Base-by-base conservation (phyloP, 345 rosid species). In the Boechera stricta region DNA sequence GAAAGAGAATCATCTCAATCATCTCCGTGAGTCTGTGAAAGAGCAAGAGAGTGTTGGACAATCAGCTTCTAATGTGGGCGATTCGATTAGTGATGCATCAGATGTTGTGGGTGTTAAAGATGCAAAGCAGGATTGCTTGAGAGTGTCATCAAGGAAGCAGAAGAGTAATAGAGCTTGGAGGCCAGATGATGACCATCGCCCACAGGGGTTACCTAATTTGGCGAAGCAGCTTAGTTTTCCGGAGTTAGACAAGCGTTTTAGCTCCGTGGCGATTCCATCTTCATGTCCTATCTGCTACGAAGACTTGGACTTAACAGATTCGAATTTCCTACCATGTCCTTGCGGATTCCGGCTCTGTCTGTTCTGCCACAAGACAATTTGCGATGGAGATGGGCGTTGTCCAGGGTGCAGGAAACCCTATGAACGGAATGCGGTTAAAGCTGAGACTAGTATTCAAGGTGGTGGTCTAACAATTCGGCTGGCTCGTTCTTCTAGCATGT, bases 301-400 rank as follows among this genome's bases (percentile, higher is more conserved):
- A 81, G 95, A 94, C 76, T 85, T 94, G 82, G 98, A 94, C 81
- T 69, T 71, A 18, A 94, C 98, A 0, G 98, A 94, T 74, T 75
- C 95, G 0, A 89, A 84, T 61, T 94, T 94, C 77, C 81, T 89
- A 73, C 98, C 98, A 5, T 94, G 98, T 81, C 78, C 79, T 26
- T 94, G 98, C 29, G 93, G 98, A 57, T 94, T 92, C 64, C 83
- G 89, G 67, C 90, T 94, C 61, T 94, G 98, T 66, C 91, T 94
- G 42, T 94, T 94, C 81, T 94, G 98, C 82, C 93, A 94, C 86
- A 90, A 92, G 85, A 90, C 91, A 71, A 94, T 94, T 73, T 90
- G 90, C 8, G 93, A 94, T 66, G 94, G 85, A 65, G 97, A 94
- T 82, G 91, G 91, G n/a, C 90, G 98, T n/a, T 94, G 98, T 85